Evolutionary conservation across 805 yeast genomes (phyloP).

Genomic region (Citeromyces nyonsensis): DNA sequence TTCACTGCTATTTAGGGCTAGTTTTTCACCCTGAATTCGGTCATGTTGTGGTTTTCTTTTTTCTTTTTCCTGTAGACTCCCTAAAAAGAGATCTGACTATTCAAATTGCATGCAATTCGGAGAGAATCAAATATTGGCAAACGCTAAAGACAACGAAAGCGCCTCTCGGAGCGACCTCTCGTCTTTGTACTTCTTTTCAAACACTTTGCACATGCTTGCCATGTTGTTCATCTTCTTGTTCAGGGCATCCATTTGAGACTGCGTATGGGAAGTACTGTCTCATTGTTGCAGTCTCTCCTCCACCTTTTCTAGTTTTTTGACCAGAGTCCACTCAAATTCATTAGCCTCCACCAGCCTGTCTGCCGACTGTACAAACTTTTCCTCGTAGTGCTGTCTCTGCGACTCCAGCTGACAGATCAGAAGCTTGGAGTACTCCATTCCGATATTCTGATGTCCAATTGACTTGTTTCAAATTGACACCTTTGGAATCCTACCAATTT

Average conservation of each 20-base stretch:
- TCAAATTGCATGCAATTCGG: too few species aligned
- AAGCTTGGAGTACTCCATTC: conserved; percentile 68
- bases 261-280: conserved; percentile 3
- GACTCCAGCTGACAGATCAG: conserved; percentile 71
- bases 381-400: conserved; percentile 72
- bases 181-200: conserved; percentile 20
- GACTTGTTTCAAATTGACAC: too few species aligned
- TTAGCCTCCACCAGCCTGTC: conserved; percentile 11
- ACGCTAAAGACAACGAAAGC: too few species aligned
- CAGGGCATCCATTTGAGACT: conserved; percentile 3
- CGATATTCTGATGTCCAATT: too few species aligned
- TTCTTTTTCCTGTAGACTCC: too few species aligned
- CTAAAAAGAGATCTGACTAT: too few species aligned
- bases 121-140: too few species aligned
- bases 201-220: conserved; percentile 6
- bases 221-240: conserved; percentile 8
- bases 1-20: too few species aligned
- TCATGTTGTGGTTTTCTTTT: too few species aligned
- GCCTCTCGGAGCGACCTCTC: conserved; percentile 28
- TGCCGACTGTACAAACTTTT: conserved; percentile 13
- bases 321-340: conserved; percentile 5
- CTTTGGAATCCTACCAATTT: too few species aligned
- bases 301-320: conserved; percentile 16
- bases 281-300: conserved; percentile 13
- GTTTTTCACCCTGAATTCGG: too few species aligned